Base-by-base conservation (phyloP, 2,329 filamentous ascomycete genomes). In the Botryotinia globosa region DNA sequence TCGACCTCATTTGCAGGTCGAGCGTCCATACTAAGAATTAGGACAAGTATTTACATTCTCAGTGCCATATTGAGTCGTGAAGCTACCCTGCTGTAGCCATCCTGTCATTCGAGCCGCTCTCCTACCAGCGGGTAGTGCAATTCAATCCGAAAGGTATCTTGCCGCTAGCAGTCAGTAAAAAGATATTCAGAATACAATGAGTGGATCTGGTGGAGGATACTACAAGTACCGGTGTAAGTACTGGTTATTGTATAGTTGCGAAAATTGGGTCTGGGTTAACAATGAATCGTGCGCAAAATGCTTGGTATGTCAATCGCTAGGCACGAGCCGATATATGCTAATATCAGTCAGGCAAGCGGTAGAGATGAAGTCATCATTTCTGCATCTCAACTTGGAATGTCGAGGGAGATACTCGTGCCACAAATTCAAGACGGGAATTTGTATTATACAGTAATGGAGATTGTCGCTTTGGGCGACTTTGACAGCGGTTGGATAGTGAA, bases 191-290 rank as follows among this genome's bases (percentile, higher is more conserved):
- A 72, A 59, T 69, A 78, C 58, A 48, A 80, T 80, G 79, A 80
- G 78, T 76, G 79, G 78, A 42, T 68, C 65, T 14, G 77, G 75
- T 45, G 78, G 78, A 74, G 79, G 79, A 45, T 80, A 80, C 67
- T 87, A 86, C 78, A 87, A 85, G 81, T 87, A 86, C 79, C 83
- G 84, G 59, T 88, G 86, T 83, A 87, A 86, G 80, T 85, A 87
- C 81, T 87, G 85, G 76, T 83, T 83, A 73, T 83, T 84, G 44
- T 82, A 86, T 77, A 84, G 87, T 75, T 87, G 86, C 75, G 82
- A 81, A 8, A 85, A 87, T 75, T 88, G 86, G 86, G 86, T 87
- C 18, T 87, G 85, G 80, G 83, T 87, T 29, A 85, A 86, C 71
- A 84, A 85, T 71, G 81, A 84, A 51, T 81, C 85, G 18, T 88